Base-by-base conservation (phyloP, 2,329 filamentous ascomycete genomes). In the Chaetomiaceae sp. region DNA sequence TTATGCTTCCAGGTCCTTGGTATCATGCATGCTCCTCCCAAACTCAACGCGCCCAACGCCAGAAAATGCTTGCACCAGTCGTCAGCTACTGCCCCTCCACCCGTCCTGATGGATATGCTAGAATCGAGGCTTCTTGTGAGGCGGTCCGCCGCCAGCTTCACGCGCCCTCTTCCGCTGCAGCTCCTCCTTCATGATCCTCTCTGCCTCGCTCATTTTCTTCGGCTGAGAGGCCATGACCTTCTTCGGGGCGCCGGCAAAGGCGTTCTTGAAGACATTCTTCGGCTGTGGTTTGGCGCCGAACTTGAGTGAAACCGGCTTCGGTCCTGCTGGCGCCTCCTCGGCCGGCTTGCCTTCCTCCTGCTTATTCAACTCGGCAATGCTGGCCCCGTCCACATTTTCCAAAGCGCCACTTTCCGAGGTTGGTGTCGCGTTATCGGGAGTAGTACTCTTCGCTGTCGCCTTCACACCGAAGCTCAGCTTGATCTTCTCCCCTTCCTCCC, bases 151-250 rank as follows among this genome's bases (percentile, higher is more conserved):
- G 1, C 64, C 64, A 4, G 61, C 61, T 9, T 72, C 75, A 38
- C 78, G 70, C 27, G 72, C 66, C 45, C 83, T 73, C 62, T 88
- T 89, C 53, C 76, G 73, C 57, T 88, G 84, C 65, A 88, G 75
- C 60, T 90, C 86, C 57, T 86, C 84, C 65, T 84, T 87, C 89
- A 95, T 95, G 59, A 93, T 94, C 43, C 84, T 77, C 66, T 91
- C 88, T 3, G 83, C 84, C 61, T 94, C 88, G 58, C 86, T 91
- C 78, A 95, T 91, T 59, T 86, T 93, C 72, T 86, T 88, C 2
- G 81, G 82, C 45, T 76, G 76, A 51, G 80, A 79, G 3, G 78
- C 67, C 10, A 72, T 74, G 26, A 68, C 58, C 62, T 87, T 88
- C 65, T 88, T 88, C 3, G 74, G 69, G 1, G 77, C 75, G 0